These are phyloP conservation scores for Rhodotorula graminis DNA, from an alignment of 768 basidiomycete species.

Conservation along the genomic window DNA sequence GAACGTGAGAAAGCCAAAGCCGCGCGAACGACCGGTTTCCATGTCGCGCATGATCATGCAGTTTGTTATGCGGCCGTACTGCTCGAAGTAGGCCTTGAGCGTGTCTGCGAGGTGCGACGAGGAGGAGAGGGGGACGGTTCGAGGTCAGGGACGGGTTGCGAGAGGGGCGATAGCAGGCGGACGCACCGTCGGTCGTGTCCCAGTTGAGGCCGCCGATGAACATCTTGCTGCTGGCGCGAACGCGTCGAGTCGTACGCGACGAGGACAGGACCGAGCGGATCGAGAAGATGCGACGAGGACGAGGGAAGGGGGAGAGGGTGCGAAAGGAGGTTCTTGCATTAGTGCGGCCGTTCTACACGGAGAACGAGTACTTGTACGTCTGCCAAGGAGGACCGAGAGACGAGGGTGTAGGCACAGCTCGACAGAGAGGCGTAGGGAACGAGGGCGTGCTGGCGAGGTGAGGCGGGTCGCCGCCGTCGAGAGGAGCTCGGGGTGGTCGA, in stretches of 20 bases:
- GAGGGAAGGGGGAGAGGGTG: neutral
- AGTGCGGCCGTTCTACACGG: slow-evolving; percentile 21
- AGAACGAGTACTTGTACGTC: slow-evolving; percentile 23
- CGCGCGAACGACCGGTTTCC: slow-evolving; percentile 77
- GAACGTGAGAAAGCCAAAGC: slow-evolving; percentile 97
- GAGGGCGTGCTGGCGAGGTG: too few relatives aligned
- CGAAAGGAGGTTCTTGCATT: slow-evolving; percentile 18
- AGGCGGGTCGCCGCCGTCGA: too few relatives aligned
- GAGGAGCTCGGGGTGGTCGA: too few relatives aligned
- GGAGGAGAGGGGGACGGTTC: too few relatives aligned
- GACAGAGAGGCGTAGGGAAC: too few relatives aligned
- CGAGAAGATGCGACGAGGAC: slow-evolving; percentile 33
- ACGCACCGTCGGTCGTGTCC: slow-evolving; percentile 97
- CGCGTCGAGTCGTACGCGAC: neutral
- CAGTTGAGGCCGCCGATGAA: slow-evolving; percentile 99
- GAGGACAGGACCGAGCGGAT: slow-evolving; percentile 41
- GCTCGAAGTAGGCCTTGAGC: slow-evolving; percentile 71
- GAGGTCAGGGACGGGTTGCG: slow-evolving; percentile 43
- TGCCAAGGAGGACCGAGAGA: too few relatives aligned
- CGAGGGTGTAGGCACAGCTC: too few relatives aligned
- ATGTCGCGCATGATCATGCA: slow-evolving; percentile 99
- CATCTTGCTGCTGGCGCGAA: slow-evolving; percentile 69
- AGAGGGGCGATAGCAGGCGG: slow-evolving; percentile 60
- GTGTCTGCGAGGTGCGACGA: slow-evolving; percentile 42
- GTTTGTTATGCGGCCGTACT: slow-evolving; percentile 94